Evolutionary conservation across 352 stramenopile genomes (phyloP).

Genomic region (Phytopythium cucurbitacearum): DNA sequence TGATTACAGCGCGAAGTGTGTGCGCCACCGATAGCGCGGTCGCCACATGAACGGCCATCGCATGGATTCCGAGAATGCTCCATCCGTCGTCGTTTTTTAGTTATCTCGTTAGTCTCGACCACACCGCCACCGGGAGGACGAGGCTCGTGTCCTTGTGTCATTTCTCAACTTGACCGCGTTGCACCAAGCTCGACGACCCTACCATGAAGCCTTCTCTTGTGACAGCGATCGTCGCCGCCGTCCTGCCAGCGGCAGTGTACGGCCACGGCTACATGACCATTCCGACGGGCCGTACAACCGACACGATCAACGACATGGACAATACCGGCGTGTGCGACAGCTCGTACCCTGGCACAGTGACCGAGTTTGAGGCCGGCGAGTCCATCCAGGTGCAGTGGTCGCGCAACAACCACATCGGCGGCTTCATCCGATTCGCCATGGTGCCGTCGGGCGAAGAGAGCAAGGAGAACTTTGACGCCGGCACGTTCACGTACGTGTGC

Average conservation of each 20-base stretch:
- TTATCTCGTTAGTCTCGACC: too few species aligned
- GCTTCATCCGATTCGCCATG: constrained; percentile 40
- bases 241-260: neutral
- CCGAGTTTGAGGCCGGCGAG: constrained; percentile 20
- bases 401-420: constrained; percentile 40
- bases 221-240: neutral
- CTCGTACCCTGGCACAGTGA: constrained; percentile 1
- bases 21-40: too few species aligned
- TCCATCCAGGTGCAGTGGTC: constrained; percentile 30
- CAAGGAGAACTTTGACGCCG: constrained; percentile 41
- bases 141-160: too few species aligned
- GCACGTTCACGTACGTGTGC: constrained; percentile 53
- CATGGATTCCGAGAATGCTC: too few species aligned
- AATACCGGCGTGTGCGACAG: constrained; percentile 7
- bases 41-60: too few species aligned
- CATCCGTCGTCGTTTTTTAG: too few species aligned
- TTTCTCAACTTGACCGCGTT: too few species aligned
- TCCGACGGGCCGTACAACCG: constrained; percentile 6
- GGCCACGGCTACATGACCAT: constrained; percentile 8
- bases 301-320: constrained; percentile 10
- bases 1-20: too few species aligned
- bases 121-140: too few species aligned
- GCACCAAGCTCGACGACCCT: too few species aligned
- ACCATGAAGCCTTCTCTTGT: neutral
- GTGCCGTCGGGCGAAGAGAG: constrained; percentile 31